Base-by-base conservation (phyloP, 768 basidiomycete genomes). In the Phanerochaete carnosa region DNA sequence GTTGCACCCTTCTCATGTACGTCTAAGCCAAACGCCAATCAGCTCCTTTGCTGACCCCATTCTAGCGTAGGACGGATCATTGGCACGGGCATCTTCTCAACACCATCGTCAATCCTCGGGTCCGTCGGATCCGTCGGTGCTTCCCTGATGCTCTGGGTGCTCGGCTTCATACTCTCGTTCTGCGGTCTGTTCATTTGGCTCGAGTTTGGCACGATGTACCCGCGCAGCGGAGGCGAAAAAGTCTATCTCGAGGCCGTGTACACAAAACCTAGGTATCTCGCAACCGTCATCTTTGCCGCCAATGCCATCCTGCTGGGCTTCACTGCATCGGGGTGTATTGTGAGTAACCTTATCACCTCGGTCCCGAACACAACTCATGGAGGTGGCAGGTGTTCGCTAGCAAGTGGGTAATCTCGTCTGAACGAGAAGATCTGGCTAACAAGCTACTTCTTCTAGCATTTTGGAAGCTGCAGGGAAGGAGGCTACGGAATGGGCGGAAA, bases 71-170 rank as follows among this genome's bases (percentile, higher is more conserved):
- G 84, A 0, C 76, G 78, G 26, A 83, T 86, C 59, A 84, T 85
- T 63, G 84, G 85, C 0, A 86, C 84, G 0, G 85, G 84, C n/a
- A 86, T 87, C 61, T 86, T 86, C 72, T 83, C 83, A 0, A 85
- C 84, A 0, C 85, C 85, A 0, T 84, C 83, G 0, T 81, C 81
- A 0, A 86, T 87, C 65, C 76, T 87, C 30, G 75, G 70, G 0
- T 80, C 82, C 0, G 85, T 86, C 0, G 81, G 80, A 13, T 84
- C 83, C 6, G 73, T 86, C 19, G 85, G 84, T 22, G 84, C 85
- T 0, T 85, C 83, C 0, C 72, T 86, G 52, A 79, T 86, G 79
- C 79, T 85, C 22, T 87, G 84, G 85, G 80, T 86, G 1, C 79
- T 85, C 23, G 85, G 85, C 3, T 84, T 85, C 64, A 64, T 79